These are phyloP conservation scores for Aspergillus aculeatus DNA, from an alignment of 2,329 filamentous ascomycete species.

Conservation along the genomic window DNA sequence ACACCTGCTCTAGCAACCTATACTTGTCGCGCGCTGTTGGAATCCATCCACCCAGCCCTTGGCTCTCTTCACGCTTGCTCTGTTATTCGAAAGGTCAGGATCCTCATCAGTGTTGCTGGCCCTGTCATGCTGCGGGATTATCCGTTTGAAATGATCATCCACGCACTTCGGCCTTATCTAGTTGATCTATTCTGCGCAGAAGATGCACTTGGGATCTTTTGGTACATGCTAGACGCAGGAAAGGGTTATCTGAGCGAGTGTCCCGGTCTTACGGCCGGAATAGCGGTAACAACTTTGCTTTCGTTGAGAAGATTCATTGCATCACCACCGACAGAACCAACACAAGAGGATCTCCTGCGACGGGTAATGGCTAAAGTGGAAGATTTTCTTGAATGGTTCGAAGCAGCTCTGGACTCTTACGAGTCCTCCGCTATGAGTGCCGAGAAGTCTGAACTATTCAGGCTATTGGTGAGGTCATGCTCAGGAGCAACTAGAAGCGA, in stretches of 20 bases:
- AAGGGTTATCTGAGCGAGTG: constrained; percentile 60
- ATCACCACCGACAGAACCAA: constrained; percentile 73
- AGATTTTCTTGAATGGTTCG: constrained; percentile 76
- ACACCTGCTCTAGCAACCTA: constrained; percentile 71
- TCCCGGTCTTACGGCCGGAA: constrained; percentile 77
- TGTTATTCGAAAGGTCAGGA: constrained; percentile 78
- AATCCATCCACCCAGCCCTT: constrained; percentile 76
- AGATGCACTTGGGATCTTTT: constrained; percentile 81
- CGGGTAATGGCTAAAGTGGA: constrained; percentile 73
- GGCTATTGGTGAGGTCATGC: constrained; percentile 66
- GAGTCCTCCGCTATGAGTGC: constrained; percentile 52
- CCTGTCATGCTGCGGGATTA: constrained; percentile 72
- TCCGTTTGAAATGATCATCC: constrained; percentile 84
- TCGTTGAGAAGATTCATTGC: constrained; percentile 74
- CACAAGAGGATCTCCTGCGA: constrained; percentile 78
- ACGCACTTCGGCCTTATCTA: constrained; percentile 74
- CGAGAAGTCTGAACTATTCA: constrained; percentile 58
- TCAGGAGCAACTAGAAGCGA: constrained; percentile 66
- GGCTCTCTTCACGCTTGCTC: constrained; percentile 85
- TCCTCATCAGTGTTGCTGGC: constrained; percentile 77
- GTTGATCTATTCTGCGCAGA: constrained; percentile 84
- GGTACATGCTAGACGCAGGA: constrained; percentile 76
- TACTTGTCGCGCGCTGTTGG: constrained; percentile 73
- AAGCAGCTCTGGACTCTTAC: constrained; percentile 65
- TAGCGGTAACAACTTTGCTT: constrained; percentile 74